Conservation (phyloP, 78 protist species). For the Creolimax fragrantissima region DNA sequence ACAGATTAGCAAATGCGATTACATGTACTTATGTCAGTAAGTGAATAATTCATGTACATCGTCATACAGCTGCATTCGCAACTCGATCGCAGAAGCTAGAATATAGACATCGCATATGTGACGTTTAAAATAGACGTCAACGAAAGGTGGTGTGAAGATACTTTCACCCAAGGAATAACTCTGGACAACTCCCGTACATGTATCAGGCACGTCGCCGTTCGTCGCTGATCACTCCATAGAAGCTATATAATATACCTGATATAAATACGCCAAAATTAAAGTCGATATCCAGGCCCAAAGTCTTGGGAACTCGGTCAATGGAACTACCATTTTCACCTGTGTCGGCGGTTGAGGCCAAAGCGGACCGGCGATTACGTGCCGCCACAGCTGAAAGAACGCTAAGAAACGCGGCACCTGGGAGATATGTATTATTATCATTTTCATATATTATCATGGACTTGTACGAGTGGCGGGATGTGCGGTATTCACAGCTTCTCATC, state of each 20-base stretch:
- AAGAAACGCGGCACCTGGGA: neutral
- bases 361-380: neutral
- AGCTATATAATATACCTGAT: neutral
- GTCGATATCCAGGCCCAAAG: neutral
- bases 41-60: neutral
- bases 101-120: too few relatives aligned
- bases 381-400: neutral
- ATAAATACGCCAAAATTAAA: neutral
- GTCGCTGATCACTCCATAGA: neutral
- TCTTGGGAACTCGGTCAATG: neutral
- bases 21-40: neutral
- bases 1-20: neutral
- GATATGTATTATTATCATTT: too few relatives aligned
- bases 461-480: too few relatives aligned
- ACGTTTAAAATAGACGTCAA: too few relatives aligned
- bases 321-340: neutral
- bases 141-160: too few relatives aligned
- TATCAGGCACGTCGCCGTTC: neutral
- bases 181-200: neutral
- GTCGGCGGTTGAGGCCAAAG: neutral
- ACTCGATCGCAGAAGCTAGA: too few relatives aligned
- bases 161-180: neutral
- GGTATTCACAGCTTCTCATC: too few relatives aligned
- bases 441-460: too few relatives aligned
- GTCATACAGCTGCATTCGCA: too few relatives aligned